These are phyloP conservation scores for Melanomma pulvis-pyrius DNA, from an alignment of 495 filamentous ascomycete species.

Conservation along the genomic window DNA sequence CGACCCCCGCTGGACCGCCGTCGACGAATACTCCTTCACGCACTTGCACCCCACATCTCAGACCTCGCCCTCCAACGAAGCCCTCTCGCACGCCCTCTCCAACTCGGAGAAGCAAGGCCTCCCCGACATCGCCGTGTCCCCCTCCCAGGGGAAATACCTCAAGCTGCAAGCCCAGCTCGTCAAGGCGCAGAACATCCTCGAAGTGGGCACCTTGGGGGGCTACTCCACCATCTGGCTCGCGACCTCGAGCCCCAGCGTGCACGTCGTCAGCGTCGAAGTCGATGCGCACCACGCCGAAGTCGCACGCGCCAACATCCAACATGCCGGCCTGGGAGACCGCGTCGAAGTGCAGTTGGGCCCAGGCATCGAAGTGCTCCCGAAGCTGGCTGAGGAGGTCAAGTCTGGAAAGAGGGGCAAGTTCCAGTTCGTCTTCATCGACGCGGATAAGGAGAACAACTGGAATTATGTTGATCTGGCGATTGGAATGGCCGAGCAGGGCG, in stretches of 20 bases:
- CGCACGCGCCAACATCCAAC: conserved; percentile 38
- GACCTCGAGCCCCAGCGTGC: conserved; percentile 26
- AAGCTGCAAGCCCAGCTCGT: conserved; percentile 37
- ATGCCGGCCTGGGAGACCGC: conserved; percentile 41
- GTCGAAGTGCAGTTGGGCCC: conserved; percentile 41
- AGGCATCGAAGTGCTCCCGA: conserved; percentile 43
- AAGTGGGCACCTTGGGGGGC: conserved; percentile 45
- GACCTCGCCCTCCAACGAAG: conserved; percentile 6
- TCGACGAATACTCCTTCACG: conserved; percentile 33
- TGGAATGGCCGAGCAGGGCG: conserved; percentile 33
- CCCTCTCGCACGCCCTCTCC: conserved; percentile 31
- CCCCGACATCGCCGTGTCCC: conserved; percentile 41
- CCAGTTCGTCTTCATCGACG: conserved; percentile 46
- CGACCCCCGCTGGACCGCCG: conserved; percentile 32
- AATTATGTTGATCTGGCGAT: conserved; percentile 41
- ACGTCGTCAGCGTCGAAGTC: conserved; percentile 42
- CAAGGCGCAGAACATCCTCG: conserved; percentile 41
- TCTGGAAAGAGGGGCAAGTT: conserved; percentile 40
- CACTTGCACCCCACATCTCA: conserved; percentile 33
- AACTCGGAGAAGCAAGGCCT: conserved; percentile 33
- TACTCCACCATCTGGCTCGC: conserved; percentile 45
- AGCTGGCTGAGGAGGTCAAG: conserved; percentile 41
- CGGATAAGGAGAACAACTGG: conserved; percentile 48
- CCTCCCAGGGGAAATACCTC: conserved; percentile 41
- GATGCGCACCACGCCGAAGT: conserved; percentile 37